Evolutionary conservation across 495 filamentous ascomycete species (phyloP), one percentile per base, ranked within the genome.

Genomic region (Penicillium goetzii): DNA sequence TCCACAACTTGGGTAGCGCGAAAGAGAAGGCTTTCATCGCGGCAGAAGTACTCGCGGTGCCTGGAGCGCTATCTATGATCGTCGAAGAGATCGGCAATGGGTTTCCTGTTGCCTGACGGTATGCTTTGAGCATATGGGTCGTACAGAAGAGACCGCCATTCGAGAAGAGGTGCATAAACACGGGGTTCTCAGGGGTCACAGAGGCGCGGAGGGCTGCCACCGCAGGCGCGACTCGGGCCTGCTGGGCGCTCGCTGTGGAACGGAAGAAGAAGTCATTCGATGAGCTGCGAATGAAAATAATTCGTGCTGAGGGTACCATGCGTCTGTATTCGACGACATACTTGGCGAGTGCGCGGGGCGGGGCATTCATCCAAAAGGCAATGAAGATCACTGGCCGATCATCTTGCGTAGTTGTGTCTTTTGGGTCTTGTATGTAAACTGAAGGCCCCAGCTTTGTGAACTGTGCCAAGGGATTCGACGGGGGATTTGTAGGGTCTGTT

Each of bases 311-410:
- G 11, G 79, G 79, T 12, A 67, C 64, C 41, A 80, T 64, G 17
- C 67, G 71, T 28, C 66, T 65, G 56, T 81, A 81, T 43, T 77
- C 70, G 14, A 68, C 47, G 14, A 78, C 68, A 49, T 79, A 81
- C 66, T 80, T 80, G 54, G 70, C 67, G 17, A 77, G 58, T 5
- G 77, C 71, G 10, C 77, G 74, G 8, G 77, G 61, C 15, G 70
- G 72, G 5, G 79, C 79, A 55, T 79, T 78, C 76, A 80, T 78
- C 79, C 79, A 81, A 60, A 81, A 80, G 10, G 75, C 70, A 34
- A 80, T 62, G 56, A 81, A 56, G 34, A 81, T 76, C 40, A 72
- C 34, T 3, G 66, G 66, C 12, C 17, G 61, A 49, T 59, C 51
- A 15, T 64, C 43, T 32, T 65, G 10, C 14, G 63, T 26, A 45